A percentile compares a stretch with the other conserved stretches of the same genome.
These are phyloP conservation scores for Candida sphagnicola DNA, from an alignment of 805 yeast genomes.

Conservation along the genomic window DNA sequence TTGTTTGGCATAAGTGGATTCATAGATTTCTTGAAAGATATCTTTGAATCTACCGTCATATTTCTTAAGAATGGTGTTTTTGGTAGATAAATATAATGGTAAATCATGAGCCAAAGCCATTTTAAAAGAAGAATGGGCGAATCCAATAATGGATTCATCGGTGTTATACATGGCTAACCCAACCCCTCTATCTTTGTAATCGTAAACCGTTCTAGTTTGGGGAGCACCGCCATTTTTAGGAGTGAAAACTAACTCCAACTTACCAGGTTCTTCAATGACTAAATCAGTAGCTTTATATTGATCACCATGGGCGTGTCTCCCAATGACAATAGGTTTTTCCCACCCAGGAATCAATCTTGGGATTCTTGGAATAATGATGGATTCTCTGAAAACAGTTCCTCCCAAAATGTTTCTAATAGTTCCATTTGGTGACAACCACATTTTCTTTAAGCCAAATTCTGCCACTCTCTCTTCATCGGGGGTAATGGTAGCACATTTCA, in stretches of 20 bases:
- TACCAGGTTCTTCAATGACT: constrained; percentile 63
- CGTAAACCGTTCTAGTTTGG: constrained; percentile 50
- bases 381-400: constrained; percentile 83
- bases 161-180: constrained; percentile 84
- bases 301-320: constrained; percentile 84
- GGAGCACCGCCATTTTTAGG: constrained; percentile 56
- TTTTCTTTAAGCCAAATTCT: constrained; percentile 68
- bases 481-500: constrained; percentile 82
- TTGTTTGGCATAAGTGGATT: constrained; percentile 47
- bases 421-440: constrained; percentile 88
- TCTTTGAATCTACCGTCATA: constrained; percentile 83
- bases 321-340: constrained; percentile 80
- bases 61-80: constrained; percentile 76
- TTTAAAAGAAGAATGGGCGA: constrained; percentile 77
- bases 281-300: constrained; percentile 80
- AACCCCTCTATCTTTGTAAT: constrained; percentile 66
- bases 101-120: constrained; percentile 62
- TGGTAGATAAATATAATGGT: constrained; percentile 68
- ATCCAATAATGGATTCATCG: constrained; percentile 69
- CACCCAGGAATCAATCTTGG: constrained; percentile 77
- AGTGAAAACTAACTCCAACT: constrained; percentile 59
- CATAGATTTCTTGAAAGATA: constrained; percentile 67
- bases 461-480: constrained; percentile 79
- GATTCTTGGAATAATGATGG: constrained; percentile 72
- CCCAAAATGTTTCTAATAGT: constrained; percentile 77